Evolutionary conservation across 441 rosid genomes (phyloP).

Genomic region (Euphorbia corollata): DNA sequence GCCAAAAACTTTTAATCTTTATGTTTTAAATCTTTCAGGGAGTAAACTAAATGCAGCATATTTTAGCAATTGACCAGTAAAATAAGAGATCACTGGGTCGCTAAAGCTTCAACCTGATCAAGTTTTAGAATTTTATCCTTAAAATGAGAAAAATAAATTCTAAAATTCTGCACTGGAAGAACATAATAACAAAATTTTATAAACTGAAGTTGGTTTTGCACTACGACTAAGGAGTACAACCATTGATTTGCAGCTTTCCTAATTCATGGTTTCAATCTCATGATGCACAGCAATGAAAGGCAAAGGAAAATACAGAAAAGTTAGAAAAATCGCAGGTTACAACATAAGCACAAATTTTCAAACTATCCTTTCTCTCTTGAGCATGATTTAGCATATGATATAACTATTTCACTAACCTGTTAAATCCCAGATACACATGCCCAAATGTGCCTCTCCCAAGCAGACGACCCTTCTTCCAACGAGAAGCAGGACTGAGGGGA

Average conservation of each 20-base stretch:
- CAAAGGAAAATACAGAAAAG: background rate
- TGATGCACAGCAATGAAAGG: constrained; percentile 1
- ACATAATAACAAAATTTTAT: background rate
- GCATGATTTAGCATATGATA: background rate
- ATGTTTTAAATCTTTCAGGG: background rate
- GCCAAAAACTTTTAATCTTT: background rate
- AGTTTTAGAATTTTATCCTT: background rate
- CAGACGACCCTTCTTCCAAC: constrained; percentile 78
- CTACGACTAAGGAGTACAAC: background rate
- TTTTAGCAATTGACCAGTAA: background rate
- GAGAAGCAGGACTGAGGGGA: constrained; percentile 60
- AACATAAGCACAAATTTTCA: background rate
- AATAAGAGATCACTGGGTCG: background rate
- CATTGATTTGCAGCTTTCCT: background rate
- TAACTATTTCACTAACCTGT: constrained; percentile 44
- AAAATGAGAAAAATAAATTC: background rate
- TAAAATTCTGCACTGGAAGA: background rate
- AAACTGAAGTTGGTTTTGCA: background rate
- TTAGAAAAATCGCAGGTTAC: background rate
- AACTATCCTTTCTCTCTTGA: background rate
- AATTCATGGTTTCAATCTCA: background rate
- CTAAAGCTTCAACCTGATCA: background rate
- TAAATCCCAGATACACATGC: constrained; percentile 80
- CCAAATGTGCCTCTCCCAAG: constrained; percentile 91
- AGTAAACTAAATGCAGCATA: background rate